Base-by-base conservation (phyloP, 495 filamentous ascomycete species). In the Talaromyces thailandensis region DNA sequence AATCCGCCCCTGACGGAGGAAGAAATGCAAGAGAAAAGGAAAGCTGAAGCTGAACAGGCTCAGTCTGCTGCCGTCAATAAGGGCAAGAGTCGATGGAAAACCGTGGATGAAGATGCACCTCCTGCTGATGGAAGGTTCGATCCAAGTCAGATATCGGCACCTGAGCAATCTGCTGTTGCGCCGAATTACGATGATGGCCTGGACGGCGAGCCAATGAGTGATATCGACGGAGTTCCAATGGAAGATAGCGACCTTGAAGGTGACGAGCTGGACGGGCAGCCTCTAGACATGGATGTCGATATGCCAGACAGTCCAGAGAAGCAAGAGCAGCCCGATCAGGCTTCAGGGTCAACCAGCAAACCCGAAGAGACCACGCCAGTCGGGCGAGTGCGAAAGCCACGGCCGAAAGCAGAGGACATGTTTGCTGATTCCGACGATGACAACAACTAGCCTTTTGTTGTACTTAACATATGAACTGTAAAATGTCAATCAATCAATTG, bases 381-480 rank as follows among this genome's bases (percentile, higher is more conserved):
- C 21, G 60, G 69, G 16, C 65, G 63, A 24, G 61, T 62, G 56
- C 75, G 76, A 64, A 79, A 76, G 66, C 84, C 82, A 65, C 84
- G 92, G 56, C 90, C 91, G 70, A 90, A 85, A 64, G 93, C 93
- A 4, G 91, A 91, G 68, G 93, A 97, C 69, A 96, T 97, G 92
- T 97, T 96, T 83, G 93, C 89, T 16, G 88, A 84, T 67, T 85
- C 81, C 1, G 80, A 83, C 50, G 59, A 61, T 51, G 45, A 61
- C 16, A 29, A 25, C 23, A 25, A 14, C 14, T 28, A 26, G 23
- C 51, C 12, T 40, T 51, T 18, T 51, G 18, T 14, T 21, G 55
- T 31, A 57, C 9, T 35, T 57, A 28, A 11, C 28, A 7, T 9
- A 23, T 11, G 48, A 52, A 24, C 0, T 55, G 51, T 26, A 48